Base-by-base conservation (phyloP, 2,329 filamentous ascomycete genomes). In the Trichoderma hamatum region DNA sequence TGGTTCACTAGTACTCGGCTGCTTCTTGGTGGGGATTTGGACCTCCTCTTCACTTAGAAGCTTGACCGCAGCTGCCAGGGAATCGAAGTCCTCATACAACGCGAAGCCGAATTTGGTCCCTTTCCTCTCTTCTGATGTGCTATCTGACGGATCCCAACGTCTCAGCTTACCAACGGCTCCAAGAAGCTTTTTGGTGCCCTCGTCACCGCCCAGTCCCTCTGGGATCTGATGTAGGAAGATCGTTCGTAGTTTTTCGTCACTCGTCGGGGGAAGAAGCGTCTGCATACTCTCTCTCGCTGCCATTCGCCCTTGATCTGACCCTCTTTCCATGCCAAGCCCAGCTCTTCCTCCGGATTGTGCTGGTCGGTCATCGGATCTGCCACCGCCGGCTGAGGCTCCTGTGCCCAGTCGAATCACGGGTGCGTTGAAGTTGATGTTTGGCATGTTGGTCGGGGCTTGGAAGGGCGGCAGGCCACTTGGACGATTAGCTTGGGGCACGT, bases 371-470 rank as follows among this genome's bases (percentile, higher is more conserved):
- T 88, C 86, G 72, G 67, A 66, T 59, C 80, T 82, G 21, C 84
- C 82, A 26, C 78, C 30, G 74, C 79, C 76, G 13, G 80, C 78
- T 30, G 89, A 84, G 76, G 93, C 93, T n/a, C 86, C 87, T 14
- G 94, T 95, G 52, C 95, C 96, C 56, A 99, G 87, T 67, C 96
- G 92, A 77, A 99, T 98, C 70, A 98, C 94, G 68, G 95, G 94
- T 43, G 96, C 96, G 76, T 92, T 97, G 84, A 98, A 97, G 83
- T 99, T 97, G 84, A 99, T 97, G 79, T 97, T 96, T 63, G 95
- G 94, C 86, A 97, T 92, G 78, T 96, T 97, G 62, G 92, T 85
- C 11, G 95, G 94, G 60, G 93, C 89, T 83, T 96, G 92, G 81
- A 97, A 97, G 70, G 90, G 84, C 71, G 93, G 93, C 72, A 97